A percentile compares a stretch with the other conserved stretches of the same genome.
Conservation (phyloP, 1,284 basidiomycete genomes). For the Boletus smithii region DNA sequence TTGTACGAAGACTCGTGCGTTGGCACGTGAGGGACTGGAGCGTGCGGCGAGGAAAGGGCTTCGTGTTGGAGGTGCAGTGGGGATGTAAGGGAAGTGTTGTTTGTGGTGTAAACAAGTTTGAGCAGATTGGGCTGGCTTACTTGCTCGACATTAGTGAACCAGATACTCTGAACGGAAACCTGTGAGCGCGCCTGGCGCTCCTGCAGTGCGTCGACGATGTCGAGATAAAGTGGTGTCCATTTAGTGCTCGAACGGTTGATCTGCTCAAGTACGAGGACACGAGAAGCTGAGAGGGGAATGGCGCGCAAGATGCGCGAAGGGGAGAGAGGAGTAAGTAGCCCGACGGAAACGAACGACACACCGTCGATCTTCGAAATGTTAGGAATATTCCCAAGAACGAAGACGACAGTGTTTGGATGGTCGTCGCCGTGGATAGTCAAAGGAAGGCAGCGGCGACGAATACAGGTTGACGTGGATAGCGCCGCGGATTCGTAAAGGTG, state of each 20-base stretch:
- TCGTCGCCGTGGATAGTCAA: slow-evolving; percentile 43
- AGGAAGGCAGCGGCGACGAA: slow-evolving; percentile 61
- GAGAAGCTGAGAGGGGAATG: slow-evolving; percentile 64
- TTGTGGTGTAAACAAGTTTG: slow-evolving; percentile 46
- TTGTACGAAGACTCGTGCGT: slow-evolving; percentile 92
- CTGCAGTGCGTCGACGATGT: slow-evolving; percentile 75
- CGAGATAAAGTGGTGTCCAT: slow-evolving; percentile 87
- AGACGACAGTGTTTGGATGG: slow-evolving; percentile 63
- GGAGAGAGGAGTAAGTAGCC: slow-evolving; percentile 75
- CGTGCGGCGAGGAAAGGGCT: slow-evolving; percentile 19
- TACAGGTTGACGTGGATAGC: slow-evolving; percentile 57
- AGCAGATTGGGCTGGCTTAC: slow-evolving; percentile 46
- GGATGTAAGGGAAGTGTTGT: slow-evolving; percentile 35
- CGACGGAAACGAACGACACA: slow-evolving; percentile 65
- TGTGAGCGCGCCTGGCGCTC: slow-evolving; percentile 47
- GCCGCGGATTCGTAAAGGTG: slow-evolving; percentile 63
- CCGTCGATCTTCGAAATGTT: slow-evolving; percentile 48
- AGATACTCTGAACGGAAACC: slow-evolving; percentile 58
- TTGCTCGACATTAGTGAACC: slow-evolving; percentile 51
- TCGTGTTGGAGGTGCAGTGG: slow-evolving; percentile 47
- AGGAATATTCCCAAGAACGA: slow-evolving; percentile 65
- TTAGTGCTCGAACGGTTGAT: slow-evolving; percentile 73
- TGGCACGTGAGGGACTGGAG: slow-evolving; percentile 60
- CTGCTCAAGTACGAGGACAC: slow-evolving; percentile 85
- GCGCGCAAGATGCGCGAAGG: slow-evolving; percentile 58